Evolutionary conservation across 345 rosid species (phyloP).

Genomic region (Brassica nigra): DNA sequence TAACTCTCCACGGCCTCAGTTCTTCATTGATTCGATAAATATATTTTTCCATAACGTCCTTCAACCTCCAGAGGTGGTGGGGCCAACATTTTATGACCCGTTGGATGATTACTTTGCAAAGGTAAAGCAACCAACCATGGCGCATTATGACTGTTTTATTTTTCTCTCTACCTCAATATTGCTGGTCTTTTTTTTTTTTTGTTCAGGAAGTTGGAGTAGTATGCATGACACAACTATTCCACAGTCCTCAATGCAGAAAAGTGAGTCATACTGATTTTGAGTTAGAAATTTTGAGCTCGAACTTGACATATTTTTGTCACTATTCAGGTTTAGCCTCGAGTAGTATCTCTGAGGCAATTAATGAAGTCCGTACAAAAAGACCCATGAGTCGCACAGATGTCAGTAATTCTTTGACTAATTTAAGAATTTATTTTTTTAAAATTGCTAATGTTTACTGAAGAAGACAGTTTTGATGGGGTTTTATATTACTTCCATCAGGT

Average conservation of each 20-base stretch:
- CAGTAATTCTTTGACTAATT: constrained; percentile 1
- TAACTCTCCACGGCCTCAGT: background rate
- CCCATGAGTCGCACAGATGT: constrained; percentile 81
- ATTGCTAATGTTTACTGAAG: background rate
- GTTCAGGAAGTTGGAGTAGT: background rate
- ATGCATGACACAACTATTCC: background rate
- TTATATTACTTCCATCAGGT: constrained; percentile 50
- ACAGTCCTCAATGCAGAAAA: background rate
- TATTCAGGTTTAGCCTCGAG: constrained; percentile 4
- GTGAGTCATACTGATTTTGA: background rate
- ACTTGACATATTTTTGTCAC: background rate
- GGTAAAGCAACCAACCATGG: background rate
- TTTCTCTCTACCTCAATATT: background rate
- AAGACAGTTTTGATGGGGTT: background rate
- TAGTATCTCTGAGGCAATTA: constrained; percentile 43
- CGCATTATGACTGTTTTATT: background rate
- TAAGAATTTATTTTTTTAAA: background rate
- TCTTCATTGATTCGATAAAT: background rate
- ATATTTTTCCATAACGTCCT: background rate
- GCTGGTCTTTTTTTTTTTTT: background rate
- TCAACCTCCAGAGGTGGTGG: background rate
- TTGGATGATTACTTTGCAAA: background rate
- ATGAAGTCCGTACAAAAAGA: constrained; percentile 75
- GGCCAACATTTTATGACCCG: background rate
- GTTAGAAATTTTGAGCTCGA: background rate